A percentile compares a stretch with the other conserved stretches of the same genome.
Evolutionary conservation across 1,139 yeast species (phyloP).

Genomic region (Sugiyamaella novakii): DNA sequence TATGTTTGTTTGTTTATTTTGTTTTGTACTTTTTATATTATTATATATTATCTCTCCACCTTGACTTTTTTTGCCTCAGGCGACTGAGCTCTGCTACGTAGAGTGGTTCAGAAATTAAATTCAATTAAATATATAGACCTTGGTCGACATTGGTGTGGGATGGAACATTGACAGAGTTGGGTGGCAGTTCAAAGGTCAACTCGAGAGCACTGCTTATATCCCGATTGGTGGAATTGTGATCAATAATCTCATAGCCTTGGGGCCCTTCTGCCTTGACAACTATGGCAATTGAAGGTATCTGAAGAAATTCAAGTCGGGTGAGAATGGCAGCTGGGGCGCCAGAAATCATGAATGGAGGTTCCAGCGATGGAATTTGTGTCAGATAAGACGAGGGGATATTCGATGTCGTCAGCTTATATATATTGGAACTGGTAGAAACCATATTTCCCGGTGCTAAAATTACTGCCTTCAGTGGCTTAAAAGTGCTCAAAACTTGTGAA

Average conservation of each 20-base stretch:
- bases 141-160: conserved; percentile 23
- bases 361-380: conserved; percentile 21
- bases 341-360: conserved; percentile 35
- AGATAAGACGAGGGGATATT: neutral
- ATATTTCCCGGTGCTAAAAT: conserved; percentile 29
- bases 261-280: conserved; percentile 39
- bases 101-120: neutral
- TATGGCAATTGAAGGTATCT: conserved; percentile 30
- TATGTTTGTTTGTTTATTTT: conserved; percentile 22
- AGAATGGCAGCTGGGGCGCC: conserved; percentile 37
- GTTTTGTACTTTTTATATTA: conserved; percentile 18
- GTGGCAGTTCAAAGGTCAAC: conserved; percentile 16
- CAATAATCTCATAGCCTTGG: conserved; percentile 35
- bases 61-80: conserved; percentile 41
- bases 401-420: conserved; percentile 25
- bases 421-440: conserved; percentile 24
- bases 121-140: conserved; percentile 29
- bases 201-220: conserved; percentile 21
- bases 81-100: neutral
- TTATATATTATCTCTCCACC: conserved; percentile 9
- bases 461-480: conserved; percentile 26
- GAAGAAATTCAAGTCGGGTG: conserved; percentile 25
- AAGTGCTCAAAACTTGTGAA: conserved; percentile 20
- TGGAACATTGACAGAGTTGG: conserved; percentile 14
- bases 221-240: conserved; percentile 27